Percentiles rank a stretch among this genome's conserved stretches.
These are phyloP conservation scores for Aspergillus fischeri DNA, from an alignment of 2,329 filamentous ascomycete species.

Conservation along the genomic window DNA sequence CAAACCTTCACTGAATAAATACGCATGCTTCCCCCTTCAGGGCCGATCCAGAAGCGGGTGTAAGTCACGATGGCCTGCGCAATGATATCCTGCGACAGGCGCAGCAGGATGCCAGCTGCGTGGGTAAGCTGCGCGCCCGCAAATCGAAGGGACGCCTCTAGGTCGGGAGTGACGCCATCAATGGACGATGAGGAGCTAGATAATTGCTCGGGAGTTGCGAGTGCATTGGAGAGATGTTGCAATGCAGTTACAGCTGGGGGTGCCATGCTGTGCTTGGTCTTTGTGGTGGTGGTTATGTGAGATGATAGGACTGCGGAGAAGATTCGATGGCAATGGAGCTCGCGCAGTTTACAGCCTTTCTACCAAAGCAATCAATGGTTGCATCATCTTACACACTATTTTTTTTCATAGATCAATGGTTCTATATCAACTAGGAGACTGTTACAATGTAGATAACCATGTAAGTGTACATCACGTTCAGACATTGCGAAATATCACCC, in stretches of 20 bases:
- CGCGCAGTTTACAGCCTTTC: background rate
- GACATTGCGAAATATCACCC: background rate
- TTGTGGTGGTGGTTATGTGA: conserved; percentile 8
- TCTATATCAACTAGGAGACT: background rate
- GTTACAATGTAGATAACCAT: background rate
- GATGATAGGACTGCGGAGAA: background rate
- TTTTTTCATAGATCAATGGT: background rate
- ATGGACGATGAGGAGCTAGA: conserved; percentile 42
- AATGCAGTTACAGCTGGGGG: conserved; percentile 21
- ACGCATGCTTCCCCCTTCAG: conserved; percentile 42
- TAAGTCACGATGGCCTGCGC: conserved; percentile 80
- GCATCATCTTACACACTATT: background rate
- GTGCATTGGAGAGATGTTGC: conserved; percentile 41
- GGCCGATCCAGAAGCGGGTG: conserved; percentile 70
- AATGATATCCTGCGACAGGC: conserved; percentile 79
- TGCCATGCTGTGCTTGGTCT: conserved; percentile 19
- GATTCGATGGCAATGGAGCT: background rate
- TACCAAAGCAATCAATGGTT: background rate
- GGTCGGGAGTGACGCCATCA: conserved; percentile 39
- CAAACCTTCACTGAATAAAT: conserved; percentile 42
- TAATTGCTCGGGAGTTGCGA: conserved; percentile 44
- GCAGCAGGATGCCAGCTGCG: conserved; percentile 62
- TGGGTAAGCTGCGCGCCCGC: conserved; percentile 44
- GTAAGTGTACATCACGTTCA: background rate
- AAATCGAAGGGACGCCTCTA: conserved; percentile 43